Evolutionary conservation across 805 yeast genomes (phyloP).

Genomic region (Candida stauntonica): DNA sequence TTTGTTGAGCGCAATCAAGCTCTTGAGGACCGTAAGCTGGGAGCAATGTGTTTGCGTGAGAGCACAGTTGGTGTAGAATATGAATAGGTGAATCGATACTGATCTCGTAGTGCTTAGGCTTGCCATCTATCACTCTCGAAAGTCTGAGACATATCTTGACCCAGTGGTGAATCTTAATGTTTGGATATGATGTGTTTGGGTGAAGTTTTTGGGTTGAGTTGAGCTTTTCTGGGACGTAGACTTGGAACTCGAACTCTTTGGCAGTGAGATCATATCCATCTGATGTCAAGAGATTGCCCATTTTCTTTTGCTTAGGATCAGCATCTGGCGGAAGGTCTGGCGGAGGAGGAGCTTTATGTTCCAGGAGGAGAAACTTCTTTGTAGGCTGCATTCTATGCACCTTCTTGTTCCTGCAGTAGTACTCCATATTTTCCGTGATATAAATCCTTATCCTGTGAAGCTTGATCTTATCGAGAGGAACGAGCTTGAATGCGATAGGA

Average conservation of each 20-base stretch:
- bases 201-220: conserved; percentile 56
- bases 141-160: conserved; percentile 81
- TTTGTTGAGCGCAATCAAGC: conserved; percentile 4
- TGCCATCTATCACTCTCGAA: conserved; percentile 59
- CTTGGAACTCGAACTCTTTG: conserved; percentile 78
- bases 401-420: conserved; percentile 77
- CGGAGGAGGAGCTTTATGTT: conserved; percentile 62
- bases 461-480: conserved; percentile 81
- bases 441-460: conserved; percentile 83
- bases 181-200: conserved; percentile 79
- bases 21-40: conserved; percentile 57
- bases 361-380: conserved; percentile 73
- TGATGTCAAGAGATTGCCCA: conserved; percentile 36
- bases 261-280: conserved; percentile 55
- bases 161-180: conserved; percentile 93
- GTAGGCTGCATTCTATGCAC: conserved; percentile 93
- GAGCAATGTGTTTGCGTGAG: conserved; percentile 72
- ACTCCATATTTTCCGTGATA: conserved; percentile 85
- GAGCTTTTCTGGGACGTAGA: conserved; percentile 73
- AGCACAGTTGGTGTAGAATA: conserved; percentile 68
- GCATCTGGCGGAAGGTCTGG: conserved; percentile 30
- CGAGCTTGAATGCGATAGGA: conserved; percentile 78
- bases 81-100: conserved; percentile 94
- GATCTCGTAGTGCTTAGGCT: conserved; percentile 89
- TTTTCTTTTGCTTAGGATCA: conserved; percentile 35